Percentiles rank a stretch among this genome's conserved stretches.
These are phyloP conservation scores for Annulohypoxylon nitens DNA, from an alignment of 495 filamentous ascomycete species.

Conservation along the genomic window DNA sequence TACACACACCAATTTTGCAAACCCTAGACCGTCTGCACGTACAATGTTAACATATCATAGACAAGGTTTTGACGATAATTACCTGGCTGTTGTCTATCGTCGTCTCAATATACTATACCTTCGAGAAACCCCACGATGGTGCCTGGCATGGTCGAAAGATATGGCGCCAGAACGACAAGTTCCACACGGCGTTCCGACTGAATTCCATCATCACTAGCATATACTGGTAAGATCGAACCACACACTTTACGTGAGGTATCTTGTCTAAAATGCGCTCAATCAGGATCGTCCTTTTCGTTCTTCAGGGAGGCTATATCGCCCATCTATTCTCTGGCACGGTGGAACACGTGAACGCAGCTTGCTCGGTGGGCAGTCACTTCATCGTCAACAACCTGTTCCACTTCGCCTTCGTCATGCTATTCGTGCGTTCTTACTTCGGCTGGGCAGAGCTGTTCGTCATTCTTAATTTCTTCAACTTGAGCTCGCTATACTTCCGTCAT, in stretches of 20 bases:
- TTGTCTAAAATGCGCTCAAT: constrained; percentile 13
- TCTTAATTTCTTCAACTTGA: constrained; percentile 84
- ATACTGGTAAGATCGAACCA: constrained; percentile 73
- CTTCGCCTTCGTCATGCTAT: constrained; percentile 83
- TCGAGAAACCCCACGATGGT: constrained; percentile 71
- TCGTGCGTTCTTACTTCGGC: constrained; percentile 77
- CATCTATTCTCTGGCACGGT: constrained; percentile 77
- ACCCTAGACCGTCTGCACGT: constrained; percentile 18
- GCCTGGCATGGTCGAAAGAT: constrained; percentile 67
- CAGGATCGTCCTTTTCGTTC: constrained; percentile 79
- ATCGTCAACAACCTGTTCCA: constrained; percentile 86
- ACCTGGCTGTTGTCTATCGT: constrained; percentile 79
- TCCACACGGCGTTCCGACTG: constrained; percentile 80
- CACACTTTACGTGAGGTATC: neutral
- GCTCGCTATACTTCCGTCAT: constrained; percentile 83
- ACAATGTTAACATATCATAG: constrained; percentile 45
- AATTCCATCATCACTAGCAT: constrained; percentile 76
- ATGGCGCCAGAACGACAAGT: constrained; percentile 75
- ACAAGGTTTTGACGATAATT: constrained; percentile 77
- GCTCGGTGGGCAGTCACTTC: constrained; percentile 84
- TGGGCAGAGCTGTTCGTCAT: constrained; percentile 81
- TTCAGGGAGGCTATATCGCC: constrained; percentile 80
- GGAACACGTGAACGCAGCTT: constrained; percentile 73
- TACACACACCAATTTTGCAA: neutral
- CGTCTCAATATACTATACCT: constrained; percentile 76